These are phyloP conservation scores for Zygnema cylindricum DNA, from an alignment of 139 green algal genomes.

Conservation along the genomic window DNA sequence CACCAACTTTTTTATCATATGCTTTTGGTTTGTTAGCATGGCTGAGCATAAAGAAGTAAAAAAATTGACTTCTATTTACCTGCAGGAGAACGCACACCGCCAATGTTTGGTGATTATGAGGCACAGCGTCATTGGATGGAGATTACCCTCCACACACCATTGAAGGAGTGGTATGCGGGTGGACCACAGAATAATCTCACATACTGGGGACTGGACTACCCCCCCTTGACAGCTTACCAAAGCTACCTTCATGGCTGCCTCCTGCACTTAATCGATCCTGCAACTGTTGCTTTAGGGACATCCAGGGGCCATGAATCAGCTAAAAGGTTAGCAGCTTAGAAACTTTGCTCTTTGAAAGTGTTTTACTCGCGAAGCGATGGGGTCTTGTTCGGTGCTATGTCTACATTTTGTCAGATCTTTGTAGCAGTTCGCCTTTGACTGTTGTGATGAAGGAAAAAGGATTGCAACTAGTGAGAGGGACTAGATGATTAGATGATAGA, in stretches of 20 bases:
- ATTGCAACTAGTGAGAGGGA: too few relatives aligned
- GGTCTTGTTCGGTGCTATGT: neutral
- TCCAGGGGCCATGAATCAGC: constrained; percentile 82
- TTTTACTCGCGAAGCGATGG: too few relatives aligned
- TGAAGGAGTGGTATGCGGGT: constrained; percentile 79
- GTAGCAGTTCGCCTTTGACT: neutral
- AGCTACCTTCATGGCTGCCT: constrained; percentile 60
- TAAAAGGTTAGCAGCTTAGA: too few relatives aligned
- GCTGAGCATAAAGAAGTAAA: too few relatives aligned
- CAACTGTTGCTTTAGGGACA: constrained; percentile 73
- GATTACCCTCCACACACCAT: constrained; percentile 81
- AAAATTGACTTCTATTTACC: too few relatives aligned
- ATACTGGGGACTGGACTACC: constrained; percentile 98
- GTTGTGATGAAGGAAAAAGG: neutral
- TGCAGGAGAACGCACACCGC: constrained; percentile 70
- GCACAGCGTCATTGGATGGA: constrained; percentile 99
- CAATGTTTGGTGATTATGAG: constrained; percentile 96
- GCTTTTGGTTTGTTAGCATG: too few relatives aligned
- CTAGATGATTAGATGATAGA: too few relatives aligned
- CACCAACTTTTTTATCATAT: too few relatives aligned
- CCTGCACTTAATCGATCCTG: constrained; percentile 76
- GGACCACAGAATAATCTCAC: constrained; percentile 70
- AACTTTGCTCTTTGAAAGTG: too few relatives aligned
- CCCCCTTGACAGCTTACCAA: constrained; percentile 93
- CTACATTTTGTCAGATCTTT: neutral